Evolutionary conservation across 495 filamentous ascomycete species (phyloP), one percentile per base, ranked within the genome.

Genomic region (Annulohypoxylon stygium): DNA sequence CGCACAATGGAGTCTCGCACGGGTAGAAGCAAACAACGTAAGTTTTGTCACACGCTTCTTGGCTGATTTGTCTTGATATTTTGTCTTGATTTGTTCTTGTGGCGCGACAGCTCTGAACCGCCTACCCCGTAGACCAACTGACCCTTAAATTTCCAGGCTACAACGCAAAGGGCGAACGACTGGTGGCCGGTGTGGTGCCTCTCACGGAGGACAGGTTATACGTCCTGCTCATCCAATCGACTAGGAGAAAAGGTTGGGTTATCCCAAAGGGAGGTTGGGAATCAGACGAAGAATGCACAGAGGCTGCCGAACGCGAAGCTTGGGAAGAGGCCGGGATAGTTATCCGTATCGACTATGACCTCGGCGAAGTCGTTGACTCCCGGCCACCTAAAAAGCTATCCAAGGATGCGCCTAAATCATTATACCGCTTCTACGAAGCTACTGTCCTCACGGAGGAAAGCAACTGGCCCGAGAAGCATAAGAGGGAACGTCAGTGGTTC

Each of bases 241-340:
- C 92, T 59, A 88, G 93, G 61, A 92, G 94, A 70, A 83, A 84
- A 67, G 93, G 93, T 69, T 99, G 97, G 96, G 95, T 99, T 43
- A 86, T 99, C 63, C 96, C 96, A 61, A 99, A 99, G 80, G 96
- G 96, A 74, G 96, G 96, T 62, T 99, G 97, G 93, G 96, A 99
- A 81, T 91, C 89, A 16, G 96, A 99, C 82, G 96, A 99, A 83
- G 86, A 85, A 68, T 88, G 86, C 66, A 80, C 79, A 57, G 83
- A 86, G 67, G 86, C 86, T 45, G 87, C 86, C 37, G 83, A 83
- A 62, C 85, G 96, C 67, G 96, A 99, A 83, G 97, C 96, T 50
- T 99, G 96, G 96, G 96, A 99, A 83, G 96, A 99, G 83, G 96
- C 93, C 58, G 96, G 96, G 73, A 94, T 99, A 76, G 82, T 90